Percentiles rank a stretch among this genome's conserved stretches.
Conservation (phyloP, 129 eudicot genomes). For the Lactuca sativa region DNA sequence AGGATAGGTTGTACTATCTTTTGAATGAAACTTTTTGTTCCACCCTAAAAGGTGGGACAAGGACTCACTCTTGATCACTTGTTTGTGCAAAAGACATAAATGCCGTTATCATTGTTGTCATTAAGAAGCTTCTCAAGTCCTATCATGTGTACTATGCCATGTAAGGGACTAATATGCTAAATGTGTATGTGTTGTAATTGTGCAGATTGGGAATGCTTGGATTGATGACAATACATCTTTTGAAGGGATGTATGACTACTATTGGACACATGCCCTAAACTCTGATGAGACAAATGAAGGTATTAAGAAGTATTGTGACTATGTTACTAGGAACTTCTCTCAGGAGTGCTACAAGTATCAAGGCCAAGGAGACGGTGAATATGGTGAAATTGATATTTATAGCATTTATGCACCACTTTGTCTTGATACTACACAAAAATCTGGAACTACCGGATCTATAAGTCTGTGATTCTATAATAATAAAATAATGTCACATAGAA, state of each 20-base stretch:
- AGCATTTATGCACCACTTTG: conserved; percentile 41
- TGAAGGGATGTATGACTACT: conserved; percentile 29
- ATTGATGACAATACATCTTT: conserved; percentile 32
- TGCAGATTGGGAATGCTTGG: conserved; percentile 47
- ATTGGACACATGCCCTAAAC: conserved; percentile 40
- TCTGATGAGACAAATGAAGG: conserved; percentile 38
- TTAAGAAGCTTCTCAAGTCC: no score
- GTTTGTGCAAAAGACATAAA: no score
- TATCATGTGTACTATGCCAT: no score
- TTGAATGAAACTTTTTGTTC: no score
- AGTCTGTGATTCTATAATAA: no score
- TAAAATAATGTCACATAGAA: no score
- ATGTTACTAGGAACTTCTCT: background rate
- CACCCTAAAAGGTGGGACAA: no score
- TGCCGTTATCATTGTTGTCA: background rate
- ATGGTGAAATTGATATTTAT: conserved; percentile 30
- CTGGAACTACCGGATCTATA: no score
- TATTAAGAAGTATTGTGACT: conserved; percentile 26
- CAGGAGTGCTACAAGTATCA: conserved; percentile 10
- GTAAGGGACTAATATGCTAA: no score
- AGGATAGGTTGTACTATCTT: background rate
- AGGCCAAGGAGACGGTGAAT: background rate
- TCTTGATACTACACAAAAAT: background rate
- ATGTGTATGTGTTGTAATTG: background rate
- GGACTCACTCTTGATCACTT: no score